Base-by-base conservation (phyloP, 805 yeast genomes). In the Metschnikowia henanensis region DNA sequence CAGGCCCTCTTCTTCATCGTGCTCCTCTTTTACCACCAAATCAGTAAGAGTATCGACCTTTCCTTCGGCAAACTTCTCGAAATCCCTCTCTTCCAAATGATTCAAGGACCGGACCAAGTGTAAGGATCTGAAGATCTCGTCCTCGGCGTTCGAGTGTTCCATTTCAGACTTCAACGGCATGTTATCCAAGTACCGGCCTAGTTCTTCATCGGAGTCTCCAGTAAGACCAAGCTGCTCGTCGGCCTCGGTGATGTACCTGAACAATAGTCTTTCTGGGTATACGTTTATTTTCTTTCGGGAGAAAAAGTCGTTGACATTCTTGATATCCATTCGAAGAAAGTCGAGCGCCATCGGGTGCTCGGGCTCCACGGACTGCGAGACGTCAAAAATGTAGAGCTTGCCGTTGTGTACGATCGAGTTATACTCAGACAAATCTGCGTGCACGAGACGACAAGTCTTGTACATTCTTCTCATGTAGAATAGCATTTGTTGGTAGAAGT, bases 261-360 rank as follows among this genome's bases (percentile, higher is more conserved):
- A 94, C 18, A 94, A 75, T 25, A 80, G 72, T 48, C 95, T 75
- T 63, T 94, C 98, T 3, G 95, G 80, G 55, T 86, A 85, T 13
- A 88, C 84, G 39, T 79, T 76, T 32, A 91, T 87, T 61, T 84
- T 81, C 56, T 76, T 77, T 48, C 82, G 75, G 46, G 75, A 74
- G 57, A 94, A 94, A 62, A 84, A 94, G 56, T 87, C 94, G 59
- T 92, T 94, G 19, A 92, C 87, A 59, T 94, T 94, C 63, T 92
- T 94, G 59, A 94, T 91, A 66, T 94, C 99, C 99, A 94, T 94
- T 60, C 99, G 75, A 47, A 94, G 68, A 61, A 94, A 94, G 62
- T 94, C 98, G 52, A 94, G 73, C 33, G 96, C 86, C 89, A 89
- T 89, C 9, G 97, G 98, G 65, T 94, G 99, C 56, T 90, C 97